Conservation (phyloP, 2,329 filamentous ascomycete genomes). For the Clathrospora elynae region DNA sequence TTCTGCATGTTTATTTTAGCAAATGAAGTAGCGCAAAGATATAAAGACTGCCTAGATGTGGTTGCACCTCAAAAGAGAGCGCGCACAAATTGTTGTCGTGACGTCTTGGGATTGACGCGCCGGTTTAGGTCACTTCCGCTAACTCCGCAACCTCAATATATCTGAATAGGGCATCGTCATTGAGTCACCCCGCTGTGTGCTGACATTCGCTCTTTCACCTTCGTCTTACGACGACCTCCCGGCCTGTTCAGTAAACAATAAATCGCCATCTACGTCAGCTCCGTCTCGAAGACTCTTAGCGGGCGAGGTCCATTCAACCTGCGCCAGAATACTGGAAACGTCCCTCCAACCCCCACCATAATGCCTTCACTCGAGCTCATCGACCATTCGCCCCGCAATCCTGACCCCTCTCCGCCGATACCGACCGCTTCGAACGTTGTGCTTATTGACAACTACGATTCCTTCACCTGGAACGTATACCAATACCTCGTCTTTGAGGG, state of each 20-base stretch:
- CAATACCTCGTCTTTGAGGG: slow-evolving; percentile 98
- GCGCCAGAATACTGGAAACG: background rate
- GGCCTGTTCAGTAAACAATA: too few relatives aligned
- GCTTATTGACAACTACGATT: slow-evolving; percentile 98
- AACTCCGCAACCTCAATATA: slow-evolving; percentile 20
- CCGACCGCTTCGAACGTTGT: slow-evolving; percentile 86
- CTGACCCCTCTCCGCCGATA: slow-evolving; percentile 72
- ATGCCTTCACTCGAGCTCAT: slow-evolving; percentile 59
- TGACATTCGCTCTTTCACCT: slow-evolving; percentile 4
- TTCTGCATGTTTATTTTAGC: background rate
- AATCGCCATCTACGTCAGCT: background rate
- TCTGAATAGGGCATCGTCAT: slow-evolving; percentile 10
- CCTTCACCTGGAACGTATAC: slow-evolving; percentile 99
- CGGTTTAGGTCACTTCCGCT: slow-evolving; percentile 16
- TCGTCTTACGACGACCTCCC: background rate
- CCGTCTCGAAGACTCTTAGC: background rate
- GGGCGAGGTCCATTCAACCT: background rate
- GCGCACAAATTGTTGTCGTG: too few relatives aligned
- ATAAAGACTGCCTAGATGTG: too few relatives aligned
- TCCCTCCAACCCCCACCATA: slow-evolving; percentile 6
- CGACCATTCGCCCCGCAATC: slow-evolving; percentile 88
- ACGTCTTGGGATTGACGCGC: too few relatives aligned
- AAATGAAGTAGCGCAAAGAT: too few relatives aligned
- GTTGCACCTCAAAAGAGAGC: too few relatives aligned
- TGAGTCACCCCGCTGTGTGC: slow-evolving; percentile 24